Base-by-base conservation (phyloP, 768 basidiomycete genomes). In the Boletus rex-veris region DNA sequence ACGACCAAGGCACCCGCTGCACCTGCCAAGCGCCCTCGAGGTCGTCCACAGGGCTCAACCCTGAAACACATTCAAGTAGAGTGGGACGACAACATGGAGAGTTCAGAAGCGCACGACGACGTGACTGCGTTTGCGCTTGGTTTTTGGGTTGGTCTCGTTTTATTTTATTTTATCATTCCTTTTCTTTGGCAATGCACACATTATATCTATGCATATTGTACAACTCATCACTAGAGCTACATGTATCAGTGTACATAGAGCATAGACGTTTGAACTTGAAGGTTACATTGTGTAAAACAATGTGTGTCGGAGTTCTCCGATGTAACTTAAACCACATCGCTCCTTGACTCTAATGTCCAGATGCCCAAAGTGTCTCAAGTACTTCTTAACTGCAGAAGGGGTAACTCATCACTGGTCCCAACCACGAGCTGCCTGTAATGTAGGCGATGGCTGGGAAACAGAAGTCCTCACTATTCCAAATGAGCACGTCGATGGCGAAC, bases 11-110 rank as follows among this genome's bases (percentile, higher is more conserved):
- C 56, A 1, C 28, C 46, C 8, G 15, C 1, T 1, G 16, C 11
- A 5, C 50, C 50, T 5, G 55, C 16, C n/a, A 61, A 59, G 41
- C 64, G 59, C 10, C 0, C 24, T 9, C 63, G 43, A 50, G 58
- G 64, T 24, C 65, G 65, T 12, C 62, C 64, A 28, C 51, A 33
- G 26, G 66, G 60, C 26, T 49, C 61, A 9, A 53, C 53, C 19
- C 63, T 57, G 36, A 67, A 65, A 36, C 52, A 26, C 18, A 58
- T 58, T 19, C 53, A 46, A n/a, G 35, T 64, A 18, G 39, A 46
- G 16, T 36, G 1, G 24, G 55, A 57, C 9, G 52, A 52, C 8
- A 38, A 36, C 9, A 31, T 0, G 11, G 48, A 42, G 21, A n/a
- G 43, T 19, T 62, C 2, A 38, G 37, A 2, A 16, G 37, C 14